Conservation (phyloP, 257 asterid species). For the Voacanga thouarsii region DNA sequence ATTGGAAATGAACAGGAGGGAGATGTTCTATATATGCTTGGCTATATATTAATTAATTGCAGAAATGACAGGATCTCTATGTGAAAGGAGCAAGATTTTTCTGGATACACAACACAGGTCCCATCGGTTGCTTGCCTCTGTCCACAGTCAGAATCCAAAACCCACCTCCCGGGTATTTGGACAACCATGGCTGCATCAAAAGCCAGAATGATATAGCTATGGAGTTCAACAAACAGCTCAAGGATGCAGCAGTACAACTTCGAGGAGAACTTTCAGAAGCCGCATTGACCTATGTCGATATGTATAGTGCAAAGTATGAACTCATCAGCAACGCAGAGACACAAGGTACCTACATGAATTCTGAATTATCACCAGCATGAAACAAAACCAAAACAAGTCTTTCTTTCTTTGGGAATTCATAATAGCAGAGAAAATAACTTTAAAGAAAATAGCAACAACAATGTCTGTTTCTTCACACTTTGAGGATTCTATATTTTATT, state of each 20-base stretch:
- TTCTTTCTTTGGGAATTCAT: too few species aligned
- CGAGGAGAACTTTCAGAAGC: conserved; percentile 43
- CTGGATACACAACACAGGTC: conserved; percentile 81
- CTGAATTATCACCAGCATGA: background rate
- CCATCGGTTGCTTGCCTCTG: conserved; percentile 62
- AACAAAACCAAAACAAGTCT: background rate
- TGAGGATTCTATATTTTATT: background rate
- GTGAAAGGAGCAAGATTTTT: conserved; percentile 54
- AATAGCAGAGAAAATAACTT: too few species aligned
- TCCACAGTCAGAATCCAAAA: conserved; percentile 25
- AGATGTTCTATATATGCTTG: background rate
- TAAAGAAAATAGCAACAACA: too few species aligned
- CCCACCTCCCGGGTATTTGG: conserved; percentile 46
- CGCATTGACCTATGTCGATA: conserved; percentile 53
- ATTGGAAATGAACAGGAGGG: background rate
- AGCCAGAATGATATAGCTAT: conserved; percentile 47
- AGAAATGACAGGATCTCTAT: conserved; percentile 42
- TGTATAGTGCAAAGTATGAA: conserved; percentile 59
- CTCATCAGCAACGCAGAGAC: conserved; percentile 47
- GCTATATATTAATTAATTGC: background rate
- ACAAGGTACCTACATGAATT: conserved; percentile 31
- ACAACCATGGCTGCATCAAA: conserved; percentile 59
- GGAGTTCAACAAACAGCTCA: conserved; percentile 47
- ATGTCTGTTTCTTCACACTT: background rate
- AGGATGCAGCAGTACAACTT: conserved; percentile 33